Conservation (phyloP, 2,329 filamentous ascomycete species). For the Cadophora sp. region DNA sequence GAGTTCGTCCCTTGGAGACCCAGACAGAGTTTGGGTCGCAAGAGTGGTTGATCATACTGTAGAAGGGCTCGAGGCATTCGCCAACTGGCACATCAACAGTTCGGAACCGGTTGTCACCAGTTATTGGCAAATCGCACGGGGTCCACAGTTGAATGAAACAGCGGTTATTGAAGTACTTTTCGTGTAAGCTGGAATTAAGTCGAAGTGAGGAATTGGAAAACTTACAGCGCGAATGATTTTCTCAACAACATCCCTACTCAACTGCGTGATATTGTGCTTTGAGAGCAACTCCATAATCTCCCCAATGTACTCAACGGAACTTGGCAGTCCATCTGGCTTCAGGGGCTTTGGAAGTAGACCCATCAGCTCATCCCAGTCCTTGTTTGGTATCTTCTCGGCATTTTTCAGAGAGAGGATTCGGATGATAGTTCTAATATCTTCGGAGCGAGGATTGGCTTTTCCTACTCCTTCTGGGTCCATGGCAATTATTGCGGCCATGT, state of each 20-base stretch:
- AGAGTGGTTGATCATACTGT: constrained; percentile 48
- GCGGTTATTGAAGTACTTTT: constrained; percentile 14
- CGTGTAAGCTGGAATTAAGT: not conserved
- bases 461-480: not conserved
- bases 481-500: not conserved
- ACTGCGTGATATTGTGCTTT: constrained; percentile 4
- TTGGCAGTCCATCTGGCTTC: not conserved
- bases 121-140: not conserved
- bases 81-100: constrained; percentile 32
- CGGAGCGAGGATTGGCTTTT: not conserved
- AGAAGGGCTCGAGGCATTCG: constrained; percentile 40
- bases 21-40: constrained; percentile 48
- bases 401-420: not conserved
- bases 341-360: not conserved
- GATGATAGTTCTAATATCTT: constrained; percentile 4
- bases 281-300: not conserved
- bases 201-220: not conserved
- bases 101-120: not conserved
- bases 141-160: constrained; percentile 14
- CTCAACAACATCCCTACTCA: not conserved
- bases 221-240: constrained; percentile 3
- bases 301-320: not conserved
- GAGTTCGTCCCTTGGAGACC: constrained; percentile 45
- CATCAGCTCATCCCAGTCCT: not conserved
- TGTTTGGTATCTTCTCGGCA: not conserved